Evolutionary conservation across 2,329 filamentous ascomycete genomes (phyloP), one percentile per base, ranked within the genome.

Genomic region (Alternaria sp.): DNA sequence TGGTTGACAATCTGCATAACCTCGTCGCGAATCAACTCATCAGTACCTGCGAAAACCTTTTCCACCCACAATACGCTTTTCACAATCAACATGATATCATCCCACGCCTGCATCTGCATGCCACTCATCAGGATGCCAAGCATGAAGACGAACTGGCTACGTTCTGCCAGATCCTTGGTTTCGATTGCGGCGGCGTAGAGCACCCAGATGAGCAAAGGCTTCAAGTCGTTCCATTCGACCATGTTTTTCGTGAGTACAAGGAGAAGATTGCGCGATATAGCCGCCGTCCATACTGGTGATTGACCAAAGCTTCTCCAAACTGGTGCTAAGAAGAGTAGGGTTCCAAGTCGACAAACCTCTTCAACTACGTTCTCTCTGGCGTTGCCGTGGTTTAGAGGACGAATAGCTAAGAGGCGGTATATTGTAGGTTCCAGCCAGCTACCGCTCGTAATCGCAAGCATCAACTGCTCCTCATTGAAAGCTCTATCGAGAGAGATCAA

Each of bases 11-110:
- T 71, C 6, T 69, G 51, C 69, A 76, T 67, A 18, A 76, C 71
- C 33, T 75, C 73, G 20, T 73, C 67, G n/a, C 66, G 63, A 23
- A 78, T 65, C 37, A 67, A 45, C 6, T 71, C 65, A 14, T 76
- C 72, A 20, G 64, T 73, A 11, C 67, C 66, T 37, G 51, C 60
- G 60, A 71, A 76, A 10, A 76, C 60, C n/a, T 58, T 61, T 9
- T 78, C 75, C 11, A 74, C 70, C 75, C 76, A 78, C n/a, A 77
- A 33, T 6, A 78, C 71, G 18, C 61, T 55, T 45, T 76, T 75
- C 6, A 77, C 65, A 20, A 73, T 51, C 7, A 60, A n/a, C 63
- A 78, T 66, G 12, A 76, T 43, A 9, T 69, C 69, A 3, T 70
- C 60, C 74, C 75, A 76, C 4, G 64, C 56, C 10, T 62, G 43